These are phyloP conservation scores for Penicillium soppii DNA, from an alignment of 495 filamentous ascomycete genomes.

Conservation along the genomic window DNA sequence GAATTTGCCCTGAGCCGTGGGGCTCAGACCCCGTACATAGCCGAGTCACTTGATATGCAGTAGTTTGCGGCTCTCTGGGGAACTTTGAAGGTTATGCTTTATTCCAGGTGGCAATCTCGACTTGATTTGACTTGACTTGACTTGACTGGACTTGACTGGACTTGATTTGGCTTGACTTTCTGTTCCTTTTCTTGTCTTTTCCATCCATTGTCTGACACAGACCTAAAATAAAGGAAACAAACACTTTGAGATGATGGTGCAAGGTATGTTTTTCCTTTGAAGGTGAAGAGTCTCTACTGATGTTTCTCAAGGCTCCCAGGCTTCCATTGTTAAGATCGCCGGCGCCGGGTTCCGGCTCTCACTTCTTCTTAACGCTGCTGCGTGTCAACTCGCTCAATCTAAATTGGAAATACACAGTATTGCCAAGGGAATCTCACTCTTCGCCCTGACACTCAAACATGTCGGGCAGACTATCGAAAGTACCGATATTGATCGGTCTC, in stretches of 20 bases:
- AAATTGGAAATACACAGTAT: constrained; percentile 47
- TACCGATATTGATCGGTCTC: constrained; percentile 24
- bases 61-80: constrained; percentile 14
- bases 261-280: constrained; percentile 9
- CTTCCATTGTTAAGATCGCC: constrained; percentile 36
- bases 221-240: no score
- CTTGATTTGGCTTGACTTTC: background rate
- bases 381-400: constrained; percentile 40
- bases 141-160: no score
- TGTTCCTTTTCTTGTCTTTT: background rate
- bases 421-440: constrained; percentile 45
- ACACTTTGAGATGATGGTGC: constrained; percentile 14
- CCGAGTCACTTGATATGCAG: constrained; percentile 31
- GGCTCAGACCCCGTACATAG: constrained; percentile 1
- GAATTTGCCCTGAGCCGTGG: constrained; percentile 1
- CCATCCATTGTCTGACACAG: background rate
- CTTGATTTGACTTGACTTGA: no score
- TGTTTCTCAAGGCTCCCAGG: constrained; percentile 18
- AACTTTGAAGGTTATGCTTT: background rate
- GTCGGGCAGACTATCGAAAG: constrained; percentile 33
- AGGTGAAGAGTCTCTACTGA: constrained; percentile 2
- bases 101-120: background rate
- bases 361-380: constrained; percentile 43
- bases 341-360: constrained; percentile 46
- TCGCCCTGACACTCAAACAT: constrained; percentile 44